phyloP scores from a whole-genome alignment of 441 rosid genomes.

The Melastoma candidum region DNA sequence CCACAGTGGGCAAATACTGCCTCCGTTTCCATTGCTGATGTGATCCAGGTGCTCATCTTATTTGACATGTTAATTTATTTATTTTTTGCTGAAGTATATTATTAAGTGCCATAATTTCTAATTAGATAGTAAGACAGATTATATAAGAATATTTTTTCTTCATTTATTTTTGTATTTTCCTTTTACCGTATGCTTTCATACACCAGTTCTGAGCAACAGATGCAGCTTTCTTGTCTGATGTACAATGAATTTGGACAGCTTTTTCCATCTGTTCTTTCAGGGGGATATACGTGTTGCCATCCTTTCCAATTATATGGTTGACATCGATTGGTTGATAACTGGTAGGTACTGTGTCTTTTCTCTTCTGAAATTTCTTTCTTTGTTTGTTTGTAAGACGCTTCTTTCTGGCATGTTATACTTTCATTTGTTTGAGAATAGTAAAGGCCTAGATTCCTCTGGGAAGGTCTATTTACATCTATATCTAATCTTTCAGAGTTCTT shows the following conservation, averaged over 20 bases:
- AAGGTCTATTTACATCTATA: not conserved
- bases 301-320: slow-evolving; percentile 90
- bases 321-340: slow-evolving; percentile 73
- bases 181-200: not conserved
- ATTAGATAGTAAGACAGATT: too few relatives aligned
- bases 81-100: too few relatives aligned
- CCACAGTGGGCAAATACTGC: slow-evolving; percentile 89
- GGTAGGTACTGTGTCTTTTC: slow-evolving; percentile 26
- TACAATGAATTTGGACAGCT: slow-evolving; percentile 3
- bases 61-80: too few relatives aligned
- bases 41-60: slow-evolving; percentile 51
- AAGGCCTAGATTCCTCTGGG: too few relatives aligned
- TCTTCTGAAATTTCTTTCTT: not conserved
- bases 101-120: too few relatives aligned
- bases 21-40: slow-evolving; percentile 73
- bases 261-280: slow-evolving; percentile 25
- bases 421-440: too few relatives aligned
- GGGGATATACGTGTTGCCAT: slow-evolving; percentile 66
- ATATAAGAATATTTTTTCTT: too few relatives aligned
- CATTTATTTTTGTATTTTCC: too few relatives aligned
- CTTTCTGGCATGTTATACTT: too few relatives aligned
- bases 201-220: too few relatives aligned
- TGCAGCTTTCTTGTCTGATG: not conserved
- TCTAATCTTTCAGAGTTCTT: not conserved
- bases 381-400: too few relatives aligned